Conservation (phyloP, 768 basidiomycete species). For the Phylloporus rhodoxanthus region DNA sequence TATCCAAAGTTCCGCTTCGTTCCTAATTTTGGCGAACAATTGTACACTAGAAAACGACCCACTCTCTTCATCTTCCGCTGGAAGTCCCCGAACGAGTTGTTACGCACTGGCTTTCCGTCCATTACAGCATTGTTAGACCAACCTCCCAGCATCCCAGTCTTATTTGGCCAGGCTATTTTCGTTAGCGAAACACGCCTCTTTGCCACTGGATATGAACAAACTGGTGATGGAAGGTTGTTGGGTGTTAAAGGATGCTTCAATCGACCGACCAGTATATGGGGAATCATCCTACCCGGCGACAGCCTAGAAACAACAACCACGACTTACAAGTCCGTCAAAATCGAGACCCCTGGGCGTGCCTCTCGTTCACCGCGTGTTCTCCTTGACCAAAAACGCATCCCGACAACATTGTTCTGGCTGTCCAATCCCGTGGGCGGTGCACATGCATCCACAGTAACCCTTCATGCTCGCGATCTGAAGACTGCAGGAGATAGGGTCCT, state of each 20-base stretch:
- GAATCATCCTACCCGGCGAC: constrained; percentile 30
- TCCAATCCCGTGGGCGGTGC: constrained; percentile 51
- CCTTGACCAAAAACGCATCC: constrained; percentile 15
- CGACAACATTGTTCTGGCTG: constrained; percentile 44
- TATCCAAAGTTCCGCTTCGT: constrained; percentile 46
- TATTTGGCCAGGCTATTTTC: constrained; percentile 57
- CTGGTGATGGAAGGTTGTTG: constrained; percentile 50
- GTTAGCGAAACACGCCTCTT: constrained; percentile 39
- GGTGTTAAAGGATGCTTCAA: constrained; percentile 60
- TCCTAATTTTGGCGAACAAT: constrained; percentile 60
- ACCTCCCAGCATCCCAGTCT: constrained; percentile 17
- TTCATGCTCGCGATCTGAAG: constrained; percentile 41
- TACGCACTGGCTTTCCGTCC: constrained; percentile 3
- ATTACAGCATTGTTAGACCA: constrained; percentile 12
- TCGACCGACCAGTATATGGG: constrained; percentile 53
- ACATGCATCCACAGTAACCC: constrained; percentile 49
- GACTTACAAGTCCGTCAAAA: constrained; percentile 17
- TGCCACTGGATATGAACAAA: constrained; percentile 58
- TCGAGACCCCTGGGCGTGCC: constrained; percentile 41
- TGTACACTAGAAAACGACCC: constrained; percentile 49
- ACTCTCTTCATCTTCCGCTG: constrained; percentile 51
- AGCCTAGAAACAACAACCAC: constrained; percentile 7
- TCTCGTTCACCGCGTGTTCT: constrained; percentile 57
- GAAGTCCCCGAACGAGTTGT: constrained; percentile 17
- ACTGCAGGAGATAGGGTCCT: constrained; percentile 22